Evolutionary conservation across 2,329 filamentous ascomycete species (phyloP).

Genomic region (Ceratocystiopsis minuta): DNA sequence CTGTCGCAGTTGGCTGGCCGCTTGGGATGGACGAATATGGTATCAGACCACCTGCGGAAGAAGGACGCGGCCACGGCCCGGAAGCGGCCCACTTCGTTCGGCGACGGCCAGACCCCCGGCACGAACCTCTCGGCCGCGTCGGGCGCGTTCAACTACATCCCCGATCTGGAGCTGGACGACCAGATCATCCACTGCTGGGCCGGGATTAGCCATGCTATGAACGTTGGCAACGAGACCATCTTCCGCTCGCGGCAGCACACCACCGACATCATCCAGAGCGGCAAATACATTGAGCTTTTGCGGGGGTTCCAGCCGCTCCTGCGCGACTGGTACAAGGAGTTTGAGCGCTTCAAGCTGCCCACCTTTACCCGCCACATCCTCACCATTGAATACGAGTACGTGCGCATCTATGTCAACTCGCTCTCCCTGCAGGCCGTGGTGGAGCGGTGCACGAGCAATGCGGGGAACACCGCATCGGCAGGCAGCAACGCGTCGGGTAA

Average conservation of each 20-base stretch:
- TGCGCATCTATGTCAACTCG: constrained; percentile 86
- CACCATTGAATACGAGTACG: constrained; percentile 89
- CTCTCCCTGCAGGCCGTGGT: constrained; percentile 87
- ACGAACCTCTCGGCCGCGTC: constrained; percentile 38
- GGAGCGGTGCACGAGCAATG: constrained; percentile 71
- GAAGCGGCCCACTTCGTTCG: constrained; percentile 25
- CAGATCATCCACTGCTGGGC: constrained; percentile 79
- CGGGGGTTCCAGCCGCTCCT: constrained; percentile 67
- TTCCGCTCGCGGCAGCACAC: constrained; percentile 81
- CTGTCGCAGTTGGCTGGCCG: constrained; percentile 85
- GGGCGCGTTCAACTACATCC: constrained; percentile 46
- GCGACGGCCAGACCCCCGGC: constrained; percentile 40
- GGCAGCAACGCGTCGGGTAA: neutral
- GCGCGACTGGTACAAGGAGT: constrained; percentile 60
- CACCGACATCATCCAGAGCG: constrained; percentile 71
- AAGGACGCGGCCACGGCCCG: constrained; percentile 37
- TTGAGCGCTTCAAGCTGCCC: constrained; percentile 57
- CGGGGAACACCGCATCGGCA: constrained; percentile 16
- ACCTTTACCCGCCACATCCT: constrained; percentile 57
- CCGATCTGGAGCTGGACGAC: constrained; percentile 47
- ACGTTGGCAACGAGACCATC: constrained; percentile 71
- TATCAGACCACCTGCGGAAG: constrained; percentile 48
- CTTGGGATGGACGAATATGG: constrained; percentile 84
- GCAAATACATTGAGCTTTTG: constrained; percentile 64
- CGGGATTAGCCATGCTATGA: constrained; percentile 82